Evolutionary conservation across 164 flowering plant genomes (phyloP), one percentile per base, ranked within the genome.

Genomic region (Stephania yunnanensis): DNA sequence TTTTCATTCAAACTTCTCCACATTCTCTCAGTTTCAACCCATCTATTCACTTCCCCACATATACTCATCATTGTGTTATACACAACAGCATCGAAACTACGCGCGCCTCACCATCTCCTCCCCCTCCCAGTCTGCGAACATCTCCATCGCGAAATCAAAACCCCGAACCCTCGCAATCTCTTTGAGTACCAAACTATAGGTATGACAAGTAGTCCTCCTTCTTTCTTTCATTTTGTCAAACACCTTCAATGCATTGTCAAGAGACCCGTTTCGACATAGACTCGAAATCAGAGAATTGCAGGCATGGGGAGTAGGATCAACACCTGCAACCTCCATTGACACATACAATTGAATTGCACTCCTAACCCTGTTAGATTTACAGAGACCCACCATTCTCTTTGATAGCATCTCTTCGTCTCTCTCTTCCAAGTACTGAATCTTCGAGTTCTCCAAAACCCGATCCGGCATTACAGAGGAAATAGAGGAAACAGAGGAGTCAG

Each of bases 21-120:
- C 45, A 93, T 44, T 74, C 76, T 88, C 82, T 88, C 87, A 10
- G 87, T 80, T 70, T 86, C 82, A 72, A 79, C 53, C 97, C 96
- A 90, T 61, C 91, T 75, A 31, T 87, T 82, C 42, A 17, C 83
- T 81, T 83, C 84, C 3, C 86, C 91, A 77, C 90, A 91, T 36
- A 91, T 73, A 0, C 98, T 84, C 42, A 93, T 85, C 87, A 93
- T 84, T 6, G 97, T 93, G 85, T 93, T 95, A 77, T 93, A 93
- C 48, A 89, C 91, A 74, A 91, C 70, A 2, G 79, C 81, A 83
- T 95, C 99, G 78, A 90, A 86, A 70, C 70, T 70, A 31, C 78
- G n/a, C n/a, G n/a, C n/a, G 79, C 76, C 73, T 83, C 64, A 69
- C 72, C 42, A 76, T 78, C 12, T 76, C 78, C 48, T 85, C 80